phyloP scores from a whole-genome alignment of 108 stramenopile species.

The Conticribra weissflogii region DNA sequence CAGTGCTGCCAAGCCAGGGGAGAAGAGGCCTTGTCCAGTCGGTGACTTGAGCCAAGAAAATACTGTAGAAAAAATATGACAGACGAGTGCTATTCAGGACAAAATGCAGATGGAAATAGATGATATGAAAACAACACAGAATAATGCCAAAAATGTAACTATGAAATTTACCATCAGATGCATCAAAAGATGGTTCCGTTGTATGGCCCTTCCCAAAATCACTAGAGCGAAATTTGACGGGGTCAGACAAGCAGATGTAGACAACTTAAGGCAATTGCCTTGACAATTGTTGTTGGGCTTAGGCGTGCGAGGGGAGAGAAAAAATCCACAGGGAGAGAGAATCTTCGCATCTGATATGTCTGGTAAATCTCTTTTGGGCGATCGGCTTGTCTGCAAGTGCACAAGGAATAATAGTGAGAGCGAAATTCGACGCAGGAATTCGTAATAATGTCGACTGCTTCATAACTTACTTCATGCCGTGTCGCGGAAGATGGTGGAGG shows the following conservation, averaged over 20 bases:
- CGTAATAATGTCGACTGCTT: background rate
- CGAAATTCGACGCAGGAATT: too few relatives aligned
- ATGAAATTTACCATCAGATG: conserved; percentile 48
- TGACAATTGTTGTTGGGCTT: background rate
- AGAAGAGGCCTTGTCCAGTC: conserved; percentile 76
- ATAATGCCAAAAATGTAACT: conserved; percentile 47
- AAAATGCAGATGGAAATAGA: background rate
- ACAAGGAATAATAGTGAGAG: conserved; percentile 1
- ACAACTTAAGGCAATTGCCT: background rate
- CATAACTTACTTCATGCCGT: background rate
- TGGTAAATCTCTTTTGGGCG: conserved; percentile 1
- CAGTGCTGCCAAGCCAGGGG: conserved; percentile 62
- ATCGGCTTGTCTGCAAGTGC: conserved; percentile 1
- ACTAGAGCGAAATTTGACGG: conserved; percentile 84
- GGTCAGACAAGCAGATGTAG: conserved; percentile 37
- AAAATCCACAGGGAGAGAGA: conserved; percentile 42
- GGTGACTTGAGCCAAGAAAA: conserved; percentile 86
- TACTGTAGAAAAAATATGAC: conserved; percentile 32
- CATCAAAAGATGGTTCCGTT: conserved; percentile 27
- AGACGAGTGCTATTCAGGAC: conserved; percentile 1
- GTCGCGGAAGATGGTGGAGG: background rate
- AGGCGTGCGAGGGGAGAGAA: conserved; percentile 32
- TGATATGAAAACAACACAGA: background rate
- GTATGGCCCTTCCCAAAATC: conserved; percentile 74
- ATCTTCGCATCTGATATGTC: conserved; percentile 23